These are phyloP conservation scores for Testicularia cyperi DNA, from an alignment of 1,284 basidiomycete genomes.

Conservation along the genomic window DNA sequence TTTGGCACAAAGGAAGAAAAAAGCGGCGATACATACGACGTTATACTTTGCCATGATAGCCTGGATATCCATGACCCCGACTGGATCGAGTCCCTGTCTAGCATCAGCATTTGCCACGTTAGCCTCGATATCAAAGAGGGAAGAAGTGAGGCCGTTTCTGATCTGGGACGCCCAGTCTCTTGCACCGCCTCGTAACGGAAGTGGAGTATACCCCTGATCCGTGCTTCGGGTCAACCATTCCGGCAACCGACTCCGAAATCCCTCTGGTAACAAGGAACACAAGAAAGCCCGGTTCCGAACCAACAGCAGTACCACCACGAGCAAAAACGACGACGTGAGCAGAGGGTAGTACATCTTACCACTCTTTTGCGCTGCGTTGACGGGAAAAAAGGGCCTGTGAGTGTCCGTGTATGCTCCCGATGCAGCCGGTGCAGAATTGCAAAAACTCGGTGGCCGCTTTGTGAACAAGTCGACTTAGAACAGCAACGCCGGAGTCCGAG, in stretches of 20 bases:
- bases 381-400: not conserved
- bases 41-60: slow-evolving; percentile 43
- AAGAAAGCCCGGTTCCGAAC: slow-evolving; percentile 23
- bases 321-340: slow-evolving; percentile 20
- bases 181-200: slow-evolving; percentile 6
- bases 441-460: too few species aligned
- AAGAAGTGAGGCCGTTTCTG: slow-evolving; percentile 35
- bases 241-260: slow-evolving; percentile 8
- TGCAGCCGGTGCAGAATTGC: too few species aligned
- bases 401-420: too few species aligned
- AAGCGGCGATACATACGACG: slow-evolving; percentile 37
- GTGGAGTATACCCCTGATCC: not conserved
- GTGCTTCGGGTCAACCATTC: not conserved
- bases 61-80: slow-evolving; percentile 46
- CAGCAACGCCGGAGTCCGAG: too few species aligned
- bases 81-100: slow-evolving; percentile 44
- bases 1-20: too few species aligned
- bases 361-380: too few species aligned
- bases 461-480: too few species aligned
- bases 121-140: slow-evolving; percentile 51
- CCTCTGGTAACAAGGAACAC: slow-evolving; percentile 13
- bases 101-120: slow-evolving; percentile 47
- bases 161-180: slow-evolving; percentile 37
- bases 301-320: slow-evolving; percentile 17
- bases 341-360: slow-evolving; percentile 35